Percentiles rank a stretch among this genome's conserved stretches.
phyloP scores from a whole-genome alignment of 2,329 filamentous ascomycete species.

The Colletotrichum tofieldiae region DNA sequence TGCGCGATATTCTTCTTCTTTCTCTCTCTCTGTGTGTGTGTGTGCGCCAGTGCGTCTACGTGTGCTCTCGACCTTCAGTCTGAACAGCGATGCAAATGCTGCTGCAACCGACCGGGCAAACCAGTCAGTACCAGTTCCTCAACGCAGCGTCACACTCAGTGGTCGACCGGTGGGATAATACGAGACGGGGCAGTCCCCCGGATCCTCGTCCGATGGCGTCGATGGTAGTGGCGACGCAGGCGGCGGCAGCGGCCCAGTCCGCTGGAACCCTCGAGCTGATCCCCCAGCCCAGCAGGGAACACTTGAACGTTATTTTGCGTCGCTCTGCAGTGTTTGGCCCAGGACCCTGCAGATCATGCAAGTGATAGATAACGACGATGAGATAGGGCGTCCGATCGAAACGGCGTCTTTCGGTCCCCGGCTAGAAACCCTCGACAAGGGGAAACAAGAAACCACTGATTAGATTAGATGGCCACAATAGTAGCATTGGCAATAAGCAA shows the following conservation, averaged over 20 bases:
- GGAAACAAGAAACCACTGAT: constrained; percentile 6
- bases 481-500: neutral
- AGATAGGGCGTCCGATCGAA: constrained; percentile 11
- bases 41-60: neutral
- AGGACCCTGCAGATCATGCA: constrained; percentile 43
- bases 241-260: constrained; percentile 39
- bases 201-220: constrained; percentile 34
- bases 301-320: constrained; percentile 36
- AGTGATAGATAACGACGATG: constrained; percentile 36
- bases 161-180: constrained; percentile 1
- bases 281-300: constrained; percentile 41
- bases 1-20: neutral
- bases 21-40: neutral
- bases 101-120: neutral
- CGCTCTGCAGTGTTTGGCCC: constrained; percentile 23
- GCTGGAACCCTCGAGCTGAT: constrained; percentile 40
- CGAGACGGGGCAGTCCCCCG: constrained; percentile 15
- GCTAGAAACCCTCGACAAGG: constrained; percentile 9
- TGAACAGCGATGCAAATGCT: neutral
- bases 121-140: neutral
- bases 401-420: constrained; percentile 17
- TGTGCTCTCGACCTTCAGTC: neutral
- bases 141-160: neutral
- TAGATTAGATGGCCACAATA: constrained; percentile 12
- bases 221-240: constrained; percentile 18